A percentile compares a stretch with the other conserved stretches of the same genome.
These are phyloP conservation scores for Sporothrix mexicana DNA, from an alignment of 2,329 filamentous ascomycete genomes.

Conservation along the genomic window DNA sequence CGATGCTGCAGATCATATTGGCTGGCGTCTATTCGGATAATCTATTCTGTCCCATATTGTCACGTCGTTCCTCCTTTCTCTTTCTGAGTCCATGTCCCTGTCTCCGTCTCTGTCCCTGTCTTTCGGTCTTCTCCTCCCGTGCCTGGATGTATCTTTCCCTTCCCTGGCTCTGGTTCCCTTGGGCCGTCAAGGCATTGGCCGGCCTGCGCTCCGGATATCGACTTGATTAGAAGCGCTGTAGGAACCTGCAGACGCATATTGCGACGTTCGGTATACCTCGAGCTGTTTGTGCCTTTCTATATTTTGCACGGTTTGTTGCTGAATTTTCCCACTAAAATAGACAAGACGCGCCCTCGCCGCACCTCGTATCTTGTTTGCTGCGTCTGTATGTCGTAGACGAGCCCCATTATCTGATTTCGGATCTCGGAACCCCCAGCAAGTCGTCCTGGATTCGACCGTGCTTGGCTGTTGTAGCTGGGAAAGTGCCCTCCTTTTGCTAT, in stretches of 20 bases:
- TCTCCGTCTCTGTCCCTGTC: background rate
- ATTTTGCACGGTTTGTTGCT: too few species aligned
- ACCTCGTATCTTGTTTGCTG: background rate
- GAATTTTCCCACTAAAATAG: too few species aligned
- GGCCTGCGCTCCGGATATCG: background rate
- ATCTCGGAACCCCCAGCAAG: background rate
- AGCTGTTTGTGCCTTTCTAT: background rate
- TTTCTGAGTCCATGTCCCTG: background rate
- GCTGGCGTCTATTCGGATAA: background rate
- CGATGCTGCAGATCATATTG: background rate
- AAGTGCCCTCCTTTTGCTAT: too few species aligned
- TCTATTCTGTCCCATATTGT: background rate
- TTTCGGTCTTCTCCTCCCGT: background rate
- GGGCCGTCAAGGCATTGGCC: background rate
- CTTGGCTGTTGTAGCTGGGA: too few species aligned
- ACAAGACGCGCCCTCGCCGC: background rate
- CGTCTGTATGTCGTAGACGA: background rate
- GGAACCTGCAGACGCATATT: slow-evolving; percentile 1
- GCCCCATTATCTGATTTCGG: background rate
- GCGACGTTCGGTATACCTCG: background rate
- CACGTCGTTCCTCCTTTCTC: background rate
- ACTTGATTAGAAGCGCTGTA: background rate
- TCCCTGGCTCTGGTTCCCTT: background rate
- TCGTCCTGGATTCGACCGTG: background rate
- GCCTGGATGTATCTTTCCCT: background rate